Evolutionary conservation across 2,329 filamentous ascomycete genomes (phyloP).

Genomic region (Coniella lustricola): DNA sequence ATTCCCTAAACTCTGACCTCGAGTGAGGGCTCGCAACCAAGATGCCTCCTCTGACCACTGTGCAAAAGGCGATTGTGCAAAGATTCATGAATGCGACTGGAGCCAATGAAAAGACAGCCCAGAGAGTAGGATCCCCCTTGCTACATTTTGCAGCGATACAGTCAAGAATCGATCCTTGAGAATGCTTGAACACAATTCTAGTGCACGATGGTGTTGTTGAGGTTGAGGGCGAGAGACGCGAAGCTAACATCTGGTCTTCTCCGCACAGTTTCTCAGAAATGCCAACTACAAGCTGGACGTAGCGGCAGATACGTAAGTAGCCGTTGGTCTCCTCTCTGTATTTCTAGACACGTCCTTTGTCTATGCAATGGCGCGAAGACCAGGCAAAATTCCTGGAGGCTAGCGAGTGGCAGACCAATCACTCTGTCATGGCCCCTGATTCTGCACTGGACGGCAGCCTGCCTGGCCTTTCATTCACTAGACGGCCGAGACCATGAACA

Average conservation of each 20-base stretch:
- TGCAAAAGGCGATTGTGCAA: conserved; percentile 13
- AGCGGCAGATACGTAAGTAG: conserved; percentile 52
- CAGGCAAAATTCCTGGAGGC: no score
- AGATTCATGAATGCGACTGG: conserved; percentile 14
- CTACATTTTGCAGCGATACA: background rate
- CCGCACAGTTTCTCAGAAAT: conserved; percentile 40
- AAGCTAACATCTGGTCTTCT: conserved; percentile 1
- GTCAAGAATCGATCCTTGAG: background rate
- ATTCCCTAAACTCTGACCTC: background rate
- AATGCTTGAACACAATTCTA: background rate
- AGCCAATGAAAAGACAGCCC: conserved; percentile 16
- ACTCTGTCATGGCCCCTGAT: no score
- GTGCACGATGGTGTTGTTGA: background rate
- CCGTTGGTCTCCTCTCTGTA: conserved; percentile 13
- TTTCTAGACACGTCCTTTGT: background rate
- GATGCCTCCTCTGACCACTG: conserved; percentile 15
- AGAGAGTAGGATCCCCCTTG: conserved; percentile 9
- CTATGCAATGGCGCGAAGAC: background rate
- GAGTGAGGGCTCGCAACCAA: background rate
- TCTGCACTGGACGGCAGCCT: no score
- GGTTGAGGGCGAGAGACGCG: background rate
- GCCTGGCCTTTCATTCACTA: no score
- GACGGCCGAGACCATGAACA: no score
- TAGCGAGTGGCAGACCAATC: no score
- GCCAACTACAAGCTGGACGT: conserved; percentile 44